These are phyloP conservation scores for Pichia insulana DNA, from an alignment of 805 yeast genomes.

Conservation along the genomic window DNA sequence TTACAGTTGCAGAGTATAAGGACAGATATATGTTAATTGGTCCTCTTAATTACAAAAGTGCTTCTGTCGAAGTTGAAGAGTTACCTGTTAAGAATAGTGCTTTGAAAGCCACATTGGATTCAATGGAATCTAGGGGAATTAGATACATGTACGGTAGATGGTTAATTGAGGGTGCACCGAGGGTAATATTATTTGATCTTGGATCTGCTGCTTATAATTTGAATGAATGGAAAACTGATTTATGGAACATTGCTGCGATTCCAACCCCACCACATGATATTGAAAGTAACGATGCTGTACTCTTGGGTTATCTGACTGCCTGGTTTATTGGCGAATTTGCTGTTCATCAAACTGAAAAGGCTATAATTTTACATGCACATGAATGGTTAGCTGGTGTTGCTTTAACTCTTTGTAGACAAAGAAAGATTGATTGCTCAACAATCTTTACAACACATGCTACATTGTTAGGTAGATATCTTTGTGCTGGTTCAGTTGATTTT, in stretches of 20 bases:
- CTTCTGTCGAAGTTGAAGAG: conserved; percentile 77
- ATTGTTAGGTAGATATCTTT: conserved; percentile 82
- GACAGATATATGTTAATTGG: conserved; percentile 83
- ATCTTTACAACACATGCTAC: conserved; percentile 98
- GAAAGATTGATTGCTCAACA: conserved; percentile 88
- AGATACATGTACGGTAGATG: conserved; percentile 84
- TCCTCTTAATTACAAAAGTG: conserved; percentile 66
- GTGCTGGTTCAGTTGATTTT: conserved; percentile 95
- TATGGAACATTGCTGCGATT: conserved; percentile 86
- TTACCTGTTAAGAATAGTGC: conserved; percentile 39
- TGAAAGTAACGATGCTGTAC: conserved; percentile 87
- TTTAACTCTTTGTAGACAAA: conserved; percentile 81
- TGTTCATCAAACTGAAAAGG: conserved; percentile 74
- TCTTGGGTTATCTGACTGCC: conserved; percentile 87
- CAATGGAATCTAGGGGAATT: conserved; percentile 79
- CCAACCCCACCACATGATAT: conserved; percentile 86
- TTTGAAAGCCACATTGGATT: conserved; percentile 55
- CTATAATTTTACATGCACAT: conserved; percentile 90
- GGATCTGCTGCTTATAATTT: conserved; percentile 60
- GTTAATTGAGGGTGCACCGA: conserved; percentile 96
- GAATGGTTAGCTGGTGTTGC: conserved; percentile 99
- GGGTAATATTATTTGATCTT: conserved; percentile 82
- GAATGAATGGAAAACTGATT: conserved; percentile 90
- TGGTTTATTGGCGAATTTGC: conserved; percentile 96
- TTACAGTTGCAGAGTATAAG: conserved; percentile 87